Evolutionary conservation across 164 flowering plant genomes (phyloP), one percentile per base, ranked within the genome.

Genomic region (Santalum album): DNA sequence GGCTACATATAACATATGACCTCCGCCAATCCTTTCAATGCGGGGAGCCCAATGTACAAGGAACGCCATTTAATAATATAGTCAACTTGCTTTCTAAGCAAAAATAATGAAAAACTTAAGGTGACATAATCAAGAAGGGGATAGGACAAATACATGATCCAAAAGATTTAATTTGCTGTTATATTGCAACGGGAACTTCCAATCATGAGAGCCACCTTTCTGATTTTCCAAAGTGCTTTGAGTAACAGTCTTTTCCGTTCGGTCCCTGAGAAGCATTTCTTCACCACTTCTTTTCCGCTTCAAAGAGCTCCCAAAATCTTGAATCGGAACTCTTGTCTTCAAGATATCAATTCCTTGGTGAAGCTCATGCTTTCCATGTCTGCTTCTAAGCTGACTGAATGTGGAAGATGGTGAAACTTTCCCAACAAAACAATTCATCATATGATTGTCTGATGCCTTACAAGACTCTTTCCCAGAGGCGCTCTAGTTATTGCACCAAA

Each of bases 111-210:
- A 22, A 15, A 34, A 34, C 23, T 10, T 2, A 49, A 25, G 32
- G 5, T 25, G 3, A 24, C 1, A 58, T 19, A 59, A 29, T 12
- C 21, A 54, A 44, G 23, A 9, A 53, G 21, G 11, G 18, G 12
- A 32, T 51, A 59, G 22, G 22, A 39, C 39, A 67, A 85, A 60
- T 74, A 87, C 96, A 65, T 76, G 78, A 57, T 63, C 27, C 75
- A 74, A 77, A 26, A 65, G 60, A 56, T 52, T 65, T 25, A 22
- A 29, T 7, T 49, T 32, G 54, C 23, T 48, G 29, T 59, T 60
- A 45, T 38, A 50, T 49, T 73, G 66, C 40, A 61, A 19, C 27
- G 42, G 26, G 27, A 27, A 25, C 25, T 56, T 67, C 32, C 29
- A 44, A 46, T 59, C 55, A 53, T 16, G 29, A 40, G 45, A 69